These are phyloP conservation scores for Ophiocordyceps camponoti-floridani DNA, from an alignment of 2,329 filamentous ascomycete genomes.

Conservation along the genomic window DNA sequence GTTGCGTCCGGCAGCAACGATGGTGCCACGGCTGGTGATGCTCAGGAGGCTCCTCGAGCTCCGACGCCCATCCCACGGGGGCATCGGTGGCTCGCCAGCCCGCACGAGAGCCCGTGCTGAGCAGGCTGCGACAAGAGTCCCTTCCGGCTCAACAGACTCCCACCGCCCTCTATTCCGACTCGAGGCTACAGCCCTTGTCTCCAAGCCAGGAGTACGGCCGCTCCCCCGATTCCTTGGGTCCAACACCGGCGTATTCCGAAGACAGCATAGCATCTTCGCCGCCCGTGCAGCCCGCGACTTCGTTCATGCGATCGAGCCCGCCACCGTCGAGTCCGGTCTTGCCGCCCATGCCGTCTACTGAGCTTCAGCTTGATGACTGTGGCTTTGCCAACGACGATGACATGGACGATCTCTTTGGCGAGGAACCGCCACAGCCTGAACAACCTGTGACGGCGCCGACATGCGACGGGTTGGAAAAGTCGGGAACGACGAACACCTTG, in stretches of 20 bases:
- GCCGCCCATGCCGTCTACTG: constrained; percentile 40
- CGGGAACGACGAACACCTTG: constrained; percentile 15
- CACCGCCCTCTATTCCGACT: constrained; percentile 24
- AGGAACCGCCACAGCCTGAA: constrained; percentile 30
- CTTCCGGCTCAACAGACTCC: constrained; percentile 31
- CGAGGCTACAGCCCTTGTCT: constrained; percentile 18
- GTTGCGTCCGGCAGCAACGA: constrained; percentile 31
- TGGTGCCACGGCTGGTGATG: constrained; percentile 26
- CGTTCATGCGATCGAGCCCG: constrained; percentile 39
- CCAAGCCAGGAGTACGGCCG: constrained; percentile 29
- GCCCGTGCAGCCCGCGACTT: constrained; percentile 49
- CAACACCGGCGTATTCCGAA: constrained; percentile 34
- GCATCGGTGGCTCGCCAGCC: constrained; percentile 9
- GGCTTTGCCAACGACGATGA: constrained; percentile 64
- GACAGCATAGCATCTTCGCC: constrained; percentile 76
- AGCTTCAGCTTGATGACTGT: constrained; percentile 35
- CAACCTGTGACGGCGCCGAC: constrained; percentile 14
- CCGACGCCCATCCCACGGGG: constrained; percentile 55
- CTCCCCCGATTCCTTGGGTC: constrained; percentile 35
- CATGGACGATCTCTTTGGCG: constrained; percentile 49
- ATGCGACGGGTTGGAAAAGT: constrained; percentile 5
- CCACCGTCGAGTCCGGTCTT: constrained; percentile 67
- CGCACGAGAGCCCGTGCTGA: constrained; percentile 13
- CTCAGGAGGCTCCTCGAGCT: constrained; percentile 57
- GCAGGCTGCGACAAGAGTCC: constrained; percentile 40